Evolutionary conservation across 768 basidiomycete species (phyloP).

Genomic region (Suillus cothurnatus): DNA sequence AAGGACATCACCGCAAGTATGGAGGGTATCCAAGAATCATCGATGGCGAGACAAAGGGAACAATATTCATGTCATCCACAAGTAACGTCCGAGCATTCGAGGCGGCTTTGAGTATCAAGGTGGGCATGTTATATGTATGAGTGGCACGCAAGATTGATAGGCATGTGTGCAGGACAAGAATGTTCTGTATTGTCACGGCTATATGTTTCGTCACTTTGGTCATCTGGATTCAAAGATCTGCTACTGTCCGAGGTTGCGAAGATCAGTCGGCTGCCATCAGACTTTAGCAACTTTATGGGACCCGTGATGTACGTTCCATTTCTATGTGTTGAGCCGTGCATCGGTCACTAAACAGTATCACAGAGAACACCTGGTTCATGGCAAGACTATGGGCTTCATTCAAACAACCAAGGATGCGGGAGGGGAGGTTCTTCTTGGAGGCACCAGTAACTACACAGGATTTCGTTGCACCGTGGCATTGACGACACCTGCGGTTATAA

Average conservation of each 20-base stretch:
- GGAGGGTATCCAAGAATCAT: too few relatives aligned
- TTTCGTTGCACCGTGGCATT: too few relatives aligned
- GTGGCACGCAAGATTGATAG: too few relatives aligned
- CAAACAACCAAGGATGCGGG: conserved; percentile 85
- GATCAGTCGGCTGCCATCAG: conserved; percentile 74
- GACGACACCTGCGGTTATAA: too few relatives aligned
- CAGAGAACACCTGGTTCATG: conserved; percentile 85
- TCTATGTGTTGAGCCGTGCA: neutral
- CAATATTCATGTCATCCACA: too few relatives aligned
- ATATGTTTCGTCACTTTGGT: too few relatives aligned
- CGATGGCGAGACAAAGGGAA: too few relatives aligned
- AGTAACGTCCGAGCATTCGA: too few relatives aligned
- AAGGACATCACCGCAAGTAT: conserved; percentile 89
- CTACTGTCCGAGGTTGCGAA: conserved; percentile 74
- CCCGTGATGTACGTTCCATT: conserved; percentile 79
- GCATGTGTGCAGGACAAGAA: too few relatives aligned
- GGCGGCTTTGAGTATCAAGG: too few relatives aligned
- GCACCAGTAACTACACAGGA: conserved; percentile 49
- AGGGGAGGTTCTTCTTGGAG: conserved; percentile 89
- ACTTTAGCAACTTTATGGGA: conserved; percentile 89
- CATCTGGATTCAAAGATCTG: conserved; percentile 76
- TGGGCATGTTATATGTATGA: too few relatives aligned
- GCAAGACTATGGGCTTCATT: conserved; percentile 83
- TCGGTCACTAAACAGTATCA: neutral
- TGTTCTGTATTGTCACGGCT: too few relatives aligned